Conservation (phyloP, 371 early-diverging fungal species). For the Mucor velutinosus region DNA sequence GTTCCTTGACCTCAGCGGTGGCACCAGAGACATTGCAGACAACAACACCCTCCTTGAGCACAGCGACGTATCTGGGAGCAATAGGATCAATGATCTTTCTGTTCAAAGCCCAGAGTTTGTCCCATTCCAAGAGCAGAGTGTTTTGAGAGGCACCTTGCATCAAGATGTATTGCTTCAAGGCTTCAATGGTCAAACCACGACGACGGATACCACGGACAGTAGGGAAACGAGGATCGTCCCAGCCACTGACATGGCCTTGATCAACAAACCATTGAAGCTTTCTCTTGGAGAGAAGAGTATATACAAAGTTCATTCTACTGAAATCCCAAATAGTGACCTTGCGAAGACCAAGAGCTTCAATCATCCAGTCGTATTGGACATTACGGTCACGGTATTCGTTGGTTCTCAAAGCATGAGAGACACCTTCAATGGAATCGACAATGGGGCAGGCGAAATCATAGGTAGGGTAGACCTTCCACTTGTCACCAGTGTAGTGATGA, state of each 20-base stretch:
- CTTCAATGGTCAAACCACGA: slow-evolving; percentile 98
- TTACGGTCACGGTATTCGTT: slow-evolving; percentile 99
- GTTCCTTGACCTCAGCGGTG: slow-evolving; percentile 64
- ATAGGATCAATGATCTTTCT: slow-evolving; percentile 97
- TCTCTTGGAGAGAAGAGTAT: slow-evolving; percentile 99
- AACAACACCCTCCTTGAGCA: slow-evolving; percentile 70
- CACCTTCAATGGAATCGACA: slow-evolving; percentile 98
- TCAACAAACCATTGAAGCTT: slow-evolving; percentile 99
- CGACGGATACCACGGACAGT: slow-evolving; percentile 99
- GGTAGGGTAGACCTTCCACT: slow-evolving; percentile 99
- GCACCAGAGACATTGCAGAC: slow-evolving; percentile 70
- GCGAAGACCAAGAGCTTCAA: slow-evolving; percentile 88
- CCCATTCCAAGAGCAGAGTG: slow-evolving; percentile 96
- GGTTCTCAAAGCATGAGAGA: slow-evolving; percentile 97
- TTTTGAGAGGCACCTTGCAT: slow-evolving; percentile 99
- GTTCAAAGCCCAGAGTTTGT: slow-evolving; percentile 99
- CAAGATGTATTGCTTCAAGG: slow-evolving; percentile 96
- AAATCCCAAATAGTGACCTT: slow-evolving; percentile 94
- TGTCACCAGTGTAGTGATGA: slow-evolving; percentile 90
- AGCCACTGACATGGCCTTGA: slow-evolving; percentile 88
- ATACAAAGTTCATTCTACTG: slow-evolving; percentile 97
- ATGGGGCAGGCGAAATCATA: slow-evolving; percentile 99
- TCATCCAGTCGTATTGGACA: slow-evolving; percentile 98
- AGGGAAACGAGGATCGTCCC: slow-evolving; percentile 99
- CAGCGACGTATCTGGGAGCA: slow-evolving; percentile 91